Percentiles rank a stretch among this genome's conserved stretches.
These are phyloP conservation scores for Cucurbita moschata DNA, from an alignment of 306 rosid species.

Conservation along the genomic window DNA sequence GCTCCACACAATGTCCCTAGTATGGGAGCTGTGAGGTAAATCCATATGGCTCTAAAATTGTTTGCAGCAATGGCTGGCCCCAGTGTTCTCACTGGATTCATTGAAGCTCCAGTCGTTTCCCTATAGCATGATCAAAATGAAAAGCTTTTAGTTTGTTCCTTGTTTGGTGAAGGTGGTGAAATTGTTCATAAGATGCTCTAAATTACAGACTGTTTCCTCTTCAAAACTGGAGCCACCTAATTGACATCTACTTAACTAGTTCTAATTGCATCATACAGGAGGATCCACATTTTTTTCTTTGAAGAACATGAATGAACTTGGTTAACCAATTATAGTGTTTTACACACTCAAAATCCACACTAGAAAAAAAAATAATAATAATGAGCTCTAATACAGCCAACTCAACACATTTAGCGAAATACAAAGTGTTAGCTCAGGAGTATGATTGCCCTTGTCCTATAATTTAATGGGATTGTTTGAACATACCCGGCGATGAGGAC, in stretches of 20 bases:
- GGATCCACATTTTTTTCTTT: background rate
- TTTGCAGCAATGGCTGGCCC: conserved; percentile 82
- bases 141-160: background rate
- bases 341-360: too few relatives aligned
- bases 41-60: conserved; percentile 71
- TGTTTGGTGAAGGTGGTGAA: background rate
- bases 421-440: too few relatives aligned
- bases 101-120: conserved; percentile 59
- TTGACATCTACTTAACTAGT: background rate
- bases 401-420: too few relatives aligned
- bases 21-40: conserved; percentile 69
- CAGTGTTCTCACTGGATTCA: conserved; percentile 80
- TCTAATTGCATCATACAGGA: background rate
- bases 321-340: background rate
- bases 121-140: conserved; percentile 20
- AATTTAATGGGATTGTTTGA: background rate
- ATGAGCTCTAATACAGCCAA: too few relatives aligned
- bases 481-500: conserved; percentile 84
- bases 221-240: background rate
- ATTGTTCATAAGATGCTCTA: background rate
- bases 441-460: too few relatives aligned
- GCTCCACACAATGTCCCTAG: conserved; percentile 76
- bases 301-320: background rate
- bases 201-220: background rate
- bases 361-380: too few relatives aligned